Evolutionary conservation across 208 protist genomes (phyloP).

Genomic region (Phytomonas serpens): DNA sequence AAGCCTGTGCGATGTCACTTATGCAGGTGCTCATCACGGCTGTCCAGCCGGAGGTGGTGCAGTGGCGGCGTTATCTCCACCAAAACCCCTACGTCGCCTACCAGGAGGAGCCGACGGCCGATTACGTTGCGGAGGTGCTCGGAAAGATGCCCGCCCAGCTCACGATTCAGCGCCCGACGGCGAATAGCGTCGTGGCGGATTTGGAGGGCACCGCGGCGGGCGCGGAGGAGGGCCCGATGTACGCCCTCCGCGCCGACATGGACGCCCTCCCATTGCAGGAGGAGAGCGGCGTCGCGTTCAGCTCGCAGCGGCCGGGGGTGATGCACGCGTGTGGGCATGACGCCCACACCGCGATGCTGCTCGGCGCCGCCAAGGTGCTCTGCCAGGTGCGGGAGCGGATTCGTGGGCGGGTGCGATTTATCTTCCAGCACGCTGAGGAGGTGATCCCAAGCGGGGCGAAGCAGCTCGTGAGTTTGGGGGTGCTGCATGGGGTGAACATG

Average conservation of each 20-base stretch:
- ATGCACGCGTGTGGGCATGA: conserved; percentile 77
- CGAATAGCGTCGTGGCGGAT: conserved; percentile 52
- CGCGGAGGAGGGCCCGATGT: conserved; percentile 40
- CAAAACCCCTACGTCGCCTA: conserved; percentile 44
- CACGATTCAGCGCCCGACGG: conserved; percentile 36
- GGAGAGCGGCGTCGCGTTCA: conserved; percentile 46
- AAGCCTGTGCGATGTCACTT: conserved; percentile 19
- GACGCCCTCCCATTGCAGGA: conserved; percentile 67
- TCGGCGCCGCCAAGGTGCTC: conserved; percentile 55
- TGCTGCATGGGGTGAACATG: conserved; percentile 50
- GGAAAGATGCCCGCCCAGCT: conserved; percentile 34
- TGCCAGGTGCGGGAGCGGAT: conserved; percentile 38
- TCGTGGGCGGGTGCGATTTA: conserved; percentile 60
- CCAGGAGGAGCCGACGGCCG: conserved; percentile 60
- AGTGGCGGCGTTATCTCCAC: conserved; percentile 77
- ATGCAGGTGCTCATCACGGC: conserved; percentile 29
- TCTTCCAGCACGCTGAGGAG: conserved; percentile 81
- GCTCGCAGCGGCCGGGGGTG: conserved; percentile 42
- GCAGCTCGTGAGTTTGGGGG: conserved; percentile 39
- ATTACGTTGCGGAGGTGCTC: conserved; percentile 55
- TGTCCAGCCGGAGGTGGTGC: conserved; percentile 41
- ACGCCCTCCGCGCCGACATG: conserved; percentile 60
- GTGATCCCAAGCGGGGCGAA: conserved; percentile 47
- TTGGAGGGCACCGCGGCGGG: conserved; percentile 24
- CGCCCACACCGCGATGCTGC: conserved; percentile 61